phyloP scores from a whole-genome alignment of 176 grass and related monocot genomes.

The Raddia distichophylla region DNA sequence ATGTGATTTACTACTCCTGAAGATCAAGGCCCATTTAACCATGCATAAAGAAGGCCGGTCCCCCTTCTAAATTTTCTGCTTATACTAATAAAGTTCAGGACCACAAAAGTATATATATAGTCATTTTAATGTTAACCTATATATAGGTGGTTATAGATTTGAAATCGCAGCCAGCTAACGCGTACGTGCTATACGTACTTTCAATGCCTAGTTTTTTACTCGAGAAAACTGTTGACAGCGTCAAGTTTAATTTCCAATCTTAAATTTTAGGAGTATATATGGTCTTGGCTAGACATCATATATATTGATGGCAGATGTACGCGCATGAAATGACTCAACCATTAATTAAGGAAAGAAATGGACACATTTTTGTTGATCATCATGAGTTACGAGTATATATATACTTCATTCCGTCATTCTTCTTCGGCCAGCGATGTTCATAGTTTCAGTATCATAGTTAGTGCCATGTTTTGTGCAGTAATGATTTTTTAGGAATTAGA shows the following conservation, averaged over 20 bases:
- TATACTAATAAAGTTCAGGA: not conserved
- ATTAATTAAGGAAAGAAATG: not conserved
- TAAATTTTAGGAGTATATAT: not conserved
- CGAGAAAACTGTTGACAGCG: not conserved
- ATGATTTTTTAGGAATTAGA: not conserved
- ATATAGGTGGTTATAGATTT: not conserved
- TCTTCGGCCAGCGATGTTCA: not conserved
- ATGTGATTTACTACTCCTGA: not conserved
- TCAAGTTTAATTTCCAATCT: not conserved
- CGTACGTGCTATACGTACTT: not conserved
- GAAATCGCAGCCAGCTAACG: not conserved
- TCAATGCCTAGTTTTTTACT: not conserved
- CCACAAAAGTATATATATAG: constrained; percentile 9
- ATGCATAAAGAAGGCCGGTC: not conserved
- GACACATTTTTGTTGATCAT: not conserved
- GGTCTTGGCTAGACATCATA: not conserved
- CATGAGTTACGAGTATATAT: not conserved
- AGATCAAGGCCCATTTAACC: not conserved
- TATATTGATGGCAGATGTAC: not conserved
- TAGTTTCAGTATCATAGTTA: not conserved
- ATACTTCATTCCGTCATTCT: not conserved
- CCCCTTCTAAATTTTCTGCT: not conserved
- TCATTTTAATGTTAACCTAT: not conserved
- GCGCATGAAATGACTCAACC: not conserved
- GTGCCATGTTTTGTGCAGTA: not conserved